These are phyloP conservation scores for Penicillium oxalicum DNA, from an alignment of 2,329 filamentous ascomycete genomes.

Conservation along the genomic window DNA sequence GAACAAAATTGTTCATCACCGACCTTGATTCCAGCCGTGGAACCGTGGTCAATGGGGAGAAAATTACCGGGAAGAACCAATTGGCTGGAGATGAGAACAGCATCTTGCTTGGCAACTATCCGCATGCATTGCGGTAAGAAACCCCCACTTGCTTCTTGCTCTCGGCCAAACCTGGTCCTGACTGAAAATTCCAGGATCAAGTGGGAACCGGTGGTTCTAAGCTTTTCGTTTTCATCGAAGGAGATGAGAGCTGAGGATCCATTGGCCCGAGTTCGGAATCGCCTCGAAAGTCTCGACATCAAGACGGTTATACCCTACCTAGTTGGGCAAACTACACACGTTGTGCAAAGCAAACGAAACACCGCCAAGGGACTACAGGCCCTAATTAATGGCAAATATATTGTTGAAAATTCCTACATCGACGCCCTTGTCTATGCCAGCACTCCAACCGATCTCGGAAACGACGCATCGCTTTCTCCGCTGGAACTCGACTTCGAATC, in stretches of 20 bases:
- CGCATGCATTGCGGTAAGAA: constrained; percentile 45
- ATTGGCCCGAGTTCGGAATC: constrained; percentile 55
- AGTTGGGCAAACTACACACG: constrained; percentile 69
- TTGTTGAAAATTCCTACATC: constrained; percentile 69
- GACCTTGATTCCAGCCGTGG: constrained; percentile 82
- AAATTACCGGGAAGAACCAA: constrained; percentile 58
- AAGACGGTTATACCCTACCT: constrained; percentile 74
- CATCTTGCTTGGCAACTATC: constrained; percentile 67
- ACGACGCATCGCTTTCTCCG: constrained; percentile 47
- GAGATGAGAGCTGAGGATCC: constrained; percentile 61
- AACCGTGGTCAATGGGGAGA: constrained; percentile 67
- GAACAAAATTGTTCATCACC: constrained; percentile 66
- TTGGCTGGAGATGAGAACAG: constrained; percentile 56
- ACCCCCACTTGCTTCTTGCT: not conserved
- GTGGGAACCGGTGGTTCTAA: constrained; percentile 77
- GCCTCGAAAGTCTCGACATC: constrained; percentile 79
- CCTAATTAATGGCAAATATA: constrained; percentile 70
- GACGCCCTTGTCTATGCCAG: constrained; percentile 63
- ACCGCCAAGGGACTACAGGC: constrained; percentile 81
- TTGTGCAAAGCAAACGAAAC: constrained; percentile 84
- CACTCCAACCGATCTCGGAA: constrained; percentile 45
- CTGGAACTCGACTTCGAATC: constrained; percentile 75
- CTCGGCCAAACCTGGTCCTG: not conserved
- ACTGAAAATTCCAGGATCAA: constrained; percentile 50
- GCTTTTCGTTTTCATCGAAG: constrained; percentile 68